phyloP scores from a whole-genome alignment of 2,329 filamentous ascomycete species.

The Aspergillus hortae region DNA sequence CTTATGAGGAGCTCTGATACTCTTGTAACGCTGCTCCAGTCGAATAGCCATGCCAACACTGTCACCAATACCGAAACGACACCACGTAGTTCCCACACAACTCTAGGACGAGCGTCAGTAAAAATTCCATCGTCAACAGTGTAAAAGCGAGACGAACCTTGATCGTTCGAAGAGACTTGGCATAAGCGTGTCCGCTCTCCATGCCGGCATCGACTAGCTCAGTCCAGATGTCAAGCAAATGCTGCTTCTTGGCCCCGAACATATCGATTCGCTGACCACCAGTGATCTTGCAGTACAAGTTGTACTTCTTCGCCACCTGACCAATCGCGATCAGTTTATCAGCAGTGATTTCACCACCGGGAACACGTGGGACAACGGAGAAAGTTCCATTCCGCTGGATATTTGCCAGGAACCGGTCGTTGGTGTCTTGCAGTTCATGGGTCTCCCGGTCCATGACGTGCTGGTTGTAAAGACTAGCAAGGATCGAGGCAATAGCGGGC shows the following conservation, averaged over 20 bases:
- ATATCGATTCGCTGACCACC: conserved; percentile 89
- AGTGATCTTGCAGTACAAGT: conserved; percentile 86
- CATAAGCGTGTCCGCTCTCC: conserved; percentile 88
- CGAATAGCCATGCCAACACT: conserved; percentile 87
- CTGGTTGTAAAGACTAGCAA: conserved; percentile 77
- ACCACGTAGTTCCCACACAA: conserved; percentile 90
- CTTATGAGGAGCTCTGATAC: conserved; percentile 83
- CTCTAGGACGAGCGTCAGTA: conserved; percentile 45
- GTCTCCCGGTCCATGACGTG: conserved; percentile 70
- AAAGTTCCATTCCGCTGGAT: conserved; percentile 91
- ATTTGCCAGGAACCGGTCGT: conserved; percentile 82
- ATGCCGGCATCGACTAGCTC: conserved; percentile 77
- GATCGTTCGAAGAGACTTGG: conserved; percentile 81
- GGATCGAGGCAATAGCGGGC: conserved; percentile 74
- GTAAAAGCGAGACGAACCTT: conserved; percentile 47
- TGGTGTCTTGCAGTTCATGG: conserved; percentile 82
- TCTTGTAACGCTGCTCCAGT: conserved; percentile 87
- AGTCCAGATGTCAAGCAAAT: conserved; percentile 77
- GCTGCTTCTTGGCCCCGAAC: conserved; percentile 87
- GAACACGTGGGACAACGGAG: conserved; percentile 78
- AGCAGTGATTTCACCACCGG: conserved; percentile 82
- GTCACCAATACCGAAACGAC: conserved; percentile 81
- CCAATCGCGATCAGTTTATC: conserved; percentile 82
- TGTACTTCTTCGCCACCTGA: conserved; percentile 77
- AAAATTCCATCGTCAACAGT: background rate